Conservation (phyloP, 768 basidiomycete species). For the Termitomyces sp. region DNA sequence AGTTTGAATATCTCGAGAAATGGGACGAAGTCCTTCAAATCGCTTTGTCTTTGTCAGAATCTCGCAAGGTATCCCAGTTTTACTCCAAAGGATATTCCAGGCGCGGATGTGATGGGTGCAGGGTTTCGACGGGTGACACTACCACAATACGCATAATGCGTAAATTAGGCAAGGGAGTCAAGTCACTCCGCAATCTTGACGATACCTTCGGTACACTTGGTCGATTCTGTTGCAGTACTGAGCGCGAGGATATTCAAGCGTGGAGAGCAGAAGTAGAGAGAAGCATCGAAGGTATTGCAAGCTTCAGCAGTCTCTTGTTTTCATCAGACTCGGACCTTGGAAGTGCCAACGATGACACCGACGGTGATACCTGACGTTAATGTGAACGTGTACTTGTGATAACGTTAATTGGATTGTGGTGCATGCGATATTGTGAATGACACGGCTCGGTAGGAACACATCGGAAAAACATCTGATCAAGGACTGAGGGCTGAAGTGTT, state of each 20-base stretch:
- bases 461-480: not conserved
- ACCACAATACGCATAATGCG: not conserved
- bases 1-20: constrained; percentile 3
- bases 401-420: not conserved
- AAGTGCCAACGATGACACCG: not conserved
- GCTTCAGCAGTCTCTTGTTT: not conserved
- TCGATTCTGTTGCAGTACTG: not conserved
- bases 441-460: not conserved
- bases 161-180: constrained; percentile 1
- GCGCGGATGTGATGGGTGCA: not conserved
- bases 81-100: fast-evolving
- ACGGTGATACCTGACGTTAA: not conserved
- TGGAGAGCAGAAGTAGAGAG: constrained; percentile 1
- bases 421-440: not conserved
- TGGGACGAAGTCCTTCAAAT: not conserved
- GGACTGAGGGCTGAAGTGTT: not conserved
- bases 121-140: not conserved
- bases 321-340: not conserved
- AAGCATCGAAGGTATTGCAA: not conserved
- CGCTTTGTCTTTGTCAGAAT: not conserved
- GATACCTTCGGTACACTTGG: not conserved
- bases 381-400: not conserved
- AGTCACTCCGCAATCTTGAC: not conserved
- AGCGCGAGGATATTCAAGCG: not conserved
- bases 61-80: not conserved